Evolutionary conservation across 306 rosid species (phyloP).

Genomic region (Trichosanthes cucumerina): DNA sequence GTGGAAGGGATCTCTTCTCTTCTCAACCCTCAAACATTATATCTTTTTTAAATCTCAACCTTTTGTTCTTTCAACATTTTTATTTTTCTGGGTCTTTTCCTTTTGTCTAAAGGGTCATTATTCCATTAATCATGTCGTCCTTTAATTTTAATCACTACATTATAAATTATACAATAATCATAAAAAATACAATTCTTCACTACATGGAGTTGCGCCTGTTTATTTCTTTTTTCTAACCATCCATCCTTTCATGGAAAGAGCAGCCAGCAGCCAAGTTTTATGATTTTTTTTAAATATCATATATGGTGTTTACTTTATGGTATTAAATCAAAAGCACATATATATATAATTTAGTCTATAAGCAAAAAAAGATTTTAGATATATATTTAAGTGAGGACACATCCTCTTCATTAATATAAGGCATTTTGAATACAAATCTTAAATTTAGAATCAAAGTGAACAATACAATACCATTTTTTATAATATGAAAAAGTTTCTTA

Average conservation of each 20-base stretch:
- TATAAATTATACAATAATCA: background rate
- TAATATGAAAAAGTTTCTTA: background rate
- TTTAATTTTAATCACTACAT: background rate
- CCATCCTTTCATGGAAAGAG: background rate
- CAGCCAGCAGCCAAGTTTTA: background rate
- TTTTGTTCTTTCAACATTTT: background rate
- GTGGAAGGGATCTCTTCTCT: constrained; percentile 1
- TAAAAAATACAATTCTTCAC: background rate
- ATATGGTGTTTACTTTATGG: too few relatives aligned
- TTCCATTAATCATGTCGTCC: background rate
- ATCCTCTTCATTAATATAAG: too few relatives aligned
- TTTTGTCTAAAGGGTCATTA: background rate
- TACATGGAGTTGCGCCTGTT: background rate
- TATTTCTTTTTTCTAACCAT: background rate
- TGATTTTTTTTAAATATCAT: background rate
- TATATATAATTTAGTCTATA: too few relatives aligned
- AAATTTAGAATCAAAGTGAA: too few relatives aligned
- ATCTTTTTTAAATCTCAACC: background rate
- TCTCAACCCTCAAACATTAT: background rate
- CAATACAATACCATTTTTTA: background rate
- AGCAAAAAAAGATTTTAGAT: too few relatives aligned
- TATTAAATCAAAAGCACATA: background rate
- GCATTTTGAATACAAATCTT: too few relatives aligned
- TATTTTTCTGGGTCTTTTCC: background rate
- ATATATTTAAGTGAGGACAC: too few relatives aligned